Evolutionary conservation across 2,329 filamentous ascomycete species (phyloP).

Genomic region (Aspergillus sojae): DNA sequence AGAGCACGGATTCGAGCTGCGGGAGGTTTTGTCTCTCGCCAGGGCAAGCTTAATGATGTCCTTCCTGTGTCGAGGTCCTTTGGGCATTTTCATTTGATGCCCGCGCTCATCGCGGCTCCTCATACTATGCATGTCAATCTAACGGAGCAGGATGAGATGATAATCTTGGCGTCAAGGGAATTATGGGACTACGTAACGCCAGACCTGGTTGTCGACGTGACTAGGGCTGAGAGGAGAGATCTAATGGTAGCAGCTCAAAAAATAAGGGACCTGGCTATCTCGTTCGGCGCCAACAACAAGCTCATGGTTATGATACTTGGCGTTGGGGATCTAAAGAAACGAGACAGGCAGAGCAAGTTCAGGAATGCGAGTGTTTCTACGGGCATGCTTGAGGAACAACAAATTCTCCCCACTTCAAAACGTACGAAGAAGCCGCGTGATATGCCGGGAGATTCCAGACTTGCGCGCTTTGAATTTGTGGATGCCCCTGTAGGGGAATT

Average conservation of each 20-base stretch:
- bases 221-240: constrained; percentile 80
- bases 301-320: constrained; percentile 99
- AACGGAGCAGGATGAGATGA: constrained; percentile 88
- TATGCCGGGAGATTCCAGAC: constrained; percentile 75
- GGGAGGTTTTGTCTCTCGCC: constrained; percentile 92
- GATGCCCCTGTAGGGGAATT: constrained; percentile 88
- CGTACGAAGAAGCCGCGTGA: constrained; percentile 64
- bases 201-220: constrained; percentile 88
- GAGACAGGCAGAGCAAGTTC: constrained; percentile 69
- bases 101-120: constrained; percentile 88
- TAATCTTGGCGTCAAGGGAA: constrained; percentile 86
- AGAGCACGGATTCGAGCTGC: constrained; percentile 89
- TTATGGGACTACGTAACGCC: constrained; percentile 94
- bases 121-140: constrained; percentile 77
- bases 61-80: constrained; percentile 93
- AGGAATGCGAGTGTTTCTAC: constrained; percentile 84
- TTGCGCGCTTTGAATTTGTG: constrained; percentile 87
- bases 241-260: constrained; percentile 95
- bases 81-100: constrained; percentile 90
- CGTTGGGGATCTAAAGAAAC: constrained; percentile 84
- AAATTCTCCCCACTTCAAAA: constrained; percentile 64
- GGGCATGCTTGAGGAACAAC: constrained; percentile 65
- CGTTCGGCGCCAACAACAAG: constrained; percentile 90
- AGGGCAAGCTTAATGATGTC: constrained; percentile 88
- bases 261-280: constrained; percentile 89